Evolutionary conservation across 805 yeast genomes (phyloP), one percentile per base, ranked within the genome.

Genomic region (Suhomyces kilbournensis): DNA sequence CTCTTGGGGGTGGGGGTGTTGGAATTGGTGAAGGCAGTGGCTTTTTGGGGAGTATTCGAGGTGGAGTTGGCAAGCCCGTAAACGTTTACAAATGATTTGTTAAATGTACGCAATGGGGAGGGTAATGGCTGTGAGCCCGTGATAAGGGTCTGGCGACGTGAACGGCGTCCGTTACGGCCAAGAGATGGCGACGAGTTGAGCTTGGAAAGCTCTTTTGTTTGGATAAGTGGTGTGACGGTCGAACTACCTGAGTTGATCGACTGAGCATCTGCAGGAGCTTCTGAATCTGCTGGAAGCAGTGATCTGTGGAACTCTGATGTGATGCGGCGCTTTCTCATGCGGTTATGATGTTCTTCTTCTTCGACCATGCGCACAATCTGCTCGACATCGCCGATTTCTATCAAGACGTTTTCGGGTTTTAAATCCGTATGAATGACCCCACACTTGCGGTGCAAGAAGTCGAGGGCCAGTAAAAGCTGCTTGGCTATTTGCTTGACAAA

Each of bases 101-200:
- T 74, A 55, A 74, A 74, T 1, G 93, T 80, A 49, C 92, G 75
- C 47, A 90, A 74, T 1, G 97, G 97, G 0, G 96, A 87, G 3
- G 97, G 97, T 52, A 91, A 73, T 2, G 97, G 97, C 67, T 91
- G 96, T 0, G 97, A 90, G 0, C 96, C 97, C 0, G 96, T 88
- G 47, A 91, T 86, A 22, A 91, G 70, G 0, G 96, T 85, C 56
- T 84, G 85, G 39, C 93, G 72, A 62, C 96, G 78, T 32, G 89
- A 74, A 49, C 87, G 65, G 45, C 87, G 62, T 5, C 78, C 78
- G 54, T 72, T 72, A 40, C 79, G 58, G 5, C 77, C 77, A 17
- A 74, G 56, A 1, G 76, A 71, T 1, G 78, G 77, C 4, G 76
- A 67, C 38, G 57, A 64, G 23, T 47, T 55, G 17, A 52, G 28